These are phyloP conservation scores for Ilyonectria mors-panacis DNA, from an alignment of 2,329 filamentous ascomycete species.

Conservation along the genomic window DNA sequence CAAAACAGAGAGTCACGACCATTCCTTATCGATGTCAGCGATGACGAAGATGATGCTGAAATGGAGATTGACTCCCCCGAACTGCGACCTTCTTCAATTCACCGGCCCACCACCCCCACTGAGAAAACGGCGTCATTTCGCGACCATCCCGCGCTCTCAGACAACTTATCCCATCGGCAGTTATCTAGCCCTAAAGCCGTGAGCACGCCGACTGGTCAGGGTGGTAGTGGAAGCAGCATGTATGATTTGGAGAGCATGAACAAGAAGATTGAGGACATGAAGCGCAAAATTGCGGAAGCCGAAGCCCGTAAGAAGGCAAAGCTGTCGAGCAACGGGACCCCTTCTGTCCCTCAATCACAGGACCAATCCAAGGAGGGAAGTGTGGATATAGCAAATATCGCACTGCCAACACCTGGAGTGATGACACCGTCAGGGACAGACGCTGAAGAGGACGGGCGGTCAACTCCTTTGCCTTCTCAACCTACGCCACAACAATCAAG, in stretches of 20 bases:
- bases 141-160: constrained; percentile 61
- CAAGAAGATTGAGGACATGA: constrained; percentile 73
- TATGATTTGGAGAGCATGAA: constrained; percentile 66
- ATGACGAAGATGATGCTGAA: constrained; percentile 76
- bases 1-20: constrained; percentile 71
- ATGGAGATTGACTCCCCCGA: constrained; percentile 76
- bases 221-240: constrained; percentile 53
- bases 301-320: constrained; percentile 69
- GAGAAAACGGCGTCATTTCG: constrained; percentile 57
- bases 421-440: background rate
- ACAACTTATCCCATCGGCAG: constrained; percentile 57
- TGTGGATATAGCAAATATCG: constrained; percentile 32
- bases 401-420: constrained; percentile 12
- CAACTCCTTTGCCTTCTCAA: constrained; percentile 24
- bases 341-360: constrained; percentile 47
- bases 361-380: constrained; percentile 47
- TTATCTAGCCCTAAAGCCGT: constrained; percentile 57
- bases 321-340: constrained; percentile 50
- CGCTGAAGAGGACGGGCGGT: constrained; percentile 14
- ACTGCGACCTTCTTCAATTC: constrained; percentile 56
- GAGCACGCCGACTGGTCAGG: constrained; percentile 56
- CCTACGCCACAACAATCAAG: constrained; percentile 19
- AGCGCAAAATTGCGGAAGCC: constrained; percentile 70
- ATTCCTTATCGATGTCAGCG: constrained; percentile 89
- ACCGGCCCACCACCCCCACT: constrained; percentile 47